Evolutionary conservation across 2,329 filamentous ascomycete genomes (phyloP), one percentile per base, ranked within the genome.

Genomic region (Ophiostoma himal-ulmi): DNA sequence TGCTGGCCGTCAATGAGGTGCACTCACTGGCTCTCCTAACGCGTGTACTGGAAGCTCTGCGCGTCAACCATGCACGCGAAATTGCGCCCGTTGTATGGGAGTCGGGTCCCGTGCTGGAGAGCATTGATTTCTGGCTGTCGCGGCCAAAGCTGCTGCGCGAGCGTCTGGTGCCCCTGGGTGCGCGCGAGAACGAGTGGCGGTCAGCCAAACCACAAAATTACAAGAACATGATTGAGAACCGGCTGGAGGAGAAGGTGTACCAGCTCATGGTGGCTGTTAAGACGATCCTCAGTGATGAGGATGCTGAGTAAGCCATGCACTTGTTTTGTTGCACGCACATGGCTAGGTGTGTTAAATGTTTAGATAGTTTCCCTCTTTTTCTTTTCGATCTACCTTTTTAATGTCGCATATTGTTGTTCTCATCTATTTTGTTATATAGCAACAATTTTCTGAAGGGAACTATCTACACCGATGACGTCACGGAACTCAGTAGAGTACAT

Each of bases 1-100:
- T 96, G 5, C 82, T 89, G 39, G 86, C 91, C 66, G 89, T 91
- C 3, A 89, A 88, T 0, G 94, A 97, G 80, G 86, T 90, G 4
- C 91, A 96, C 77, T 91, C 89, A 1, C 84, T 97, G 14, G 87
- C 91, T 2, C 85, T 97, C 17, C 85, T 97, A 71, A 89, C 87
- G 0, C 85, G 86, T 65, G 90, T 97, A 7, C 82, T 98, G 4
- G 85, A 86, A 6, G 86, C 85, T 8, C 86, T 92, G 76, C 85
- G 87, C 22, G 85, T 77, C 76, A 87, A 82, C 69, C 92, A 91
- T 68, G 85, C 85, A n/a, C 87, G 89, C 30, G 89, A 93, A 34
- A 89, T 97, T 1, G 86, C 89, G 17, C 83, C 86, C 10, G 83
- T 97, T 7, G 84, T 87, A 69, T 96, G 92, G 89, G 92, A 97